These are phyloP conservation scores for Fusarium tanahbumbuense DNA, from an alignment of 2,329 filamentous ascomycete species.

Conservation along the genomic window DNA sequence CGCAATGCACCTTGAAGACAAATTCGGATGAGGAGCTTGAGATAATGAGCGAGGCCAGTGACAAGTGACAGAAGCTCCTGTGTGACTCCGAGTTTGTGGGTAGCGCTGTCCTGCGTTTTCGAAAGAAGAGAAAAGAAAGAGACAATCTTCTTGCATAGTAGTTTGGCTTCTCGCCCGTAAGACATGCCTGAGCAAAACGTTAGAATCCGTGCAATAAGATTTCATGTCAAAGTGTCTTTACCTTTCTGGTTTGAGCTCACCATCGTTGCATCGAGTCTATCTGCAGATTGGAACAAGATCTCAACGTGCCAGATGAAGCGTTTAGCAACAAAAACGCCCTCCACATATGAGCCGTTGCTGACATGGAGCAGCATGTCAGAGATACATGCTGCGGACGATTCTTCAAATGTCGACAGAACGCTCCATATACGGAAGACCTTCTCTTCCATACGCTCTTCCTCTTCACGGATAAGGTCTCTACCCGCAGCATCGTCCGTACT, in stretches of 20 bases:
- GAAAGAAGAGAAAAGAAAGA: conserved; percentile 96
- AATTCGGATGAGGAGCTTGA: conserved; percentile 96
- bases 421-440: conserved; percentile 99
- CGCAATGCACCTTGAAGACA: conserved; percentile 93
- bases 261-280: conserved; percentile 83
- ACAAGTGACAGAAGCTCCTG: conserved; percentile 98
- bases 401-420: conserved; percentile 94
- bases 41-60: conserved; percentile 94
- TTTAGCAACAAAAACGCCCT: conserved; percentile 93
- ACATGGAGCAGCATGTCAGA: conserved; percentile 99
- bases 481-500: conserved; percentile 67
- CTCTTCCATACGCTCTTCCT: conserved; percentile 95
- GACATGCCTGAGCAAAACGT: conserved; percentile 72
- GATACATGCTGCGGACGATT: conserved; percentile 97
- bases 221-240: conserved; percentile 54
- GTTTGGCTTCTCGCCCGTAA: conserved; percentile 95
- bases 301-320: conserved; percentile 98
- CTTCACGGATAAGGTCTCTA: conserved; percentile 79
- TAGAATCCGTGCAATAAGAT: conserved; percentile 11
- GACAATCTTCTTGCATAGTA: conserved; percentile 99
- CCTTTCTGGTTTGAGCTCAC: conserved; percentile 77
- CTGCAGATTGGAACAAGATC: conserved; percentile 88
- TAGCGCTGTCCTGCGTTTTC: conserved; percentile 92
- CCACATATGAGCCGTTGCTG: conserved; percentile 95
- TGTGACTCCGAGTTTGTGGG: conserved; percentile 91